Conservation (phyloP, 1,284 basidiomycete species). For the Naganishia liquefaciens region DNA sequence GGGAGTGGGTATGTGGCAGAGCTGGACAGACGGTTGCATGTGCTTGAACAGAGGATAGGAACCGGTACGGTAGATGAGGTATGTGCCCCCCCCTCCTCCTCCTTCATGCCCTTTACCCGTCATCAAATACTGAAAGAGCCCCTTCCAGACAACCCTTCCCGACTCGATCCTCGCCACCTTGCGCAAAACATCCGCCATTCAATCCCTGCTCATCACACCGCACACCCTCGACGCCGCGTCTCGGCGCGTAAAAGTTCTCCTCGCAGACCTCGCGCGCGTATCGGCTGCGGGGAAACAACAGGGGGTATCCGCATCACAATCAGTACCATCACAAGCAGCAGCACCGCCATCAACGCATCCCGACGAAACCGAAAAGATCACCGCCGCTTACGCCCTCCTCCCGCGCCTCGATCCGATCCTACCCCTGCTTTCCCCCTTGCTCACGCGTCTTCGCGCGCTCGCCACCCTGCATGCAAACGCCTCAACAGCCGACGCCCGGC, state of each 20-base stretch:
- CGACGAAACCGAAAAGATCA: slow-evolving; percentile 60
- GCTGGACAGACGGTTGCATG: slow-evolving; percentile 74
- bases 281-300: slow-evolving; percentile 57
- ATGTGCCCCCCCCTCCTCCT: slow-evolving; percentile 3
- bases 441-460: slow-evolving; percentile 80
- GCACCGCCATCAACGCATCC: slow-evolving; percentile 55
- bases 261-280: slow-evolving; percentile 87
- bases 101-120: slow-evolving; percentile 30
- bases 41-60: slow-evolving; percentile 76
- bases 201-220: slow-evolving; percentile 88
- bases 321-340: slow-evolving; percentile 13
- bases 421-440: slow-evolving; percentile 87
- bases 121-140: slow-evolving; percentile 18
- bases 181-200: slow-evolving; percentile 70
- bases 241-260: slow-evolving; percentile 84
- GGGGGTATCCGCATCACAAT: slow-evolving; percentile 33
- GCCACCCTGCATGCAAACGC: slow-evolving; percentile 80
- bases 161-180: slow-evolving; percentile 79
- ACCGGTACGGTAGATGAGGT: slow-evolving; percentile 68
- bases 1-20: slow-evolving; percentile 52
- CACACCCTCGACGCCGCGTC: slow-evolving; percentile 96
- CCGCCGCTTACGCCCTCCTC: slow-evolving; percentile 66
- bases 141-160: slow-evolving; percentile 66
- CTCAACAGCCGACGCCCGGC: slow-evolving; percentile 62
- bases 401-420: slow-evolving; percentile 80